A percentile compares a stretch with the other conserved stretches of the same genome.
These are phyloP conservation scores for Cyberlindnera mycetangii DNA, from an alignment of 805 yeast species.

Conservation along the genomic window DNA sequence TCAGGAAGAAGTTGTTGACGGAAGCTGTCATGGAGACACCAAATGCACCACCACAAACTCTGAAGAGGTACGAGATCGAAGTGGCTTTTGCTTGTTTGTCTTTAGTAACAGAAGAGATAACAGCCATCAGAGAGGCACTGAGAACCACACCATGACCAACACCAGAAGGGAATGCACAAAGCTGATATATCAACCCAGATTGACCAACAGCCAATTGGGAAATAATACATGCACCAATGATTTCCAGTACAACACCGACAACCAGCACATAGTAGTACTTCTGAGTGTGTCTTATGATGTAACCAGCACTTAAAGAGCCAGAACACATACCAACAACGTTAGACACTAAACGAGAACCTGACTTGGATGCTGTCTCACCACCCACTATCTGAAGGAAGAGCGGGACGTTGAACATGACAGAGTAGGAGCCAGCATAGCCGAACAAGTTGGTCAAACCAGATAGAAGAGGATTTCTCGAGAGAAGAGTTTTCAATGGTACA, in stretches of 20 bases:
- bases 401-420: conserved; percentile 42
- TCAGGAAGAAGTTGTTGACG: conserved; percentile 16
- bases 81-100: conserved; percentile 63
- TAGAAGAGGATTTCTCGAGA: conserved; percentile 8
- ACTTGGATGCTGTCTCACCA: conserved; percentile 38
- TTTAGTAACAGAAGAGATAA: conserved; percentile 65
- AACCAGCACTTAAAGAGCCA: conserved; percentile 40
- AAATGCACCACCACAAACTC: conserved; percentile 59
- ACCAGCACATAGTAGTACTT: conserved; percentile 30
- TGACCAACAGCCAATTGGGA: background rate
- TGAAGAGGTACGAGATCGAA: conserved; percentile 59
- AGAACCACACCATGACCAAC: conserved; percentile 51
- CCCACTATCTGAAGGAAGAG: conserved; percentile 40
- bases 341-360: conserved; percentile 43
- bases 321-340: conserved; percentile 38
- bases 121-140: conserved; percentile 60
- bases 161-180: conserved; percentile 36
- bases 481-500: conserved; percentile 4
- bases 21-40: conserved; percentile 12
- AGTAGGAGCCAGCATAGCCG: conserved; percentile 22
- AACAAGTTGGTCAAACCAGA: conserved; percentile 9
- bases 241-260: conserved; percentile 35
- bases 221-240: conserved; percentile 28
- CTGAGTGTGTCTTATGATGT: conserved; percentile 33
- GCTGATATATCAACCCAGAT: conserved; percentile 13